Percentiles rank a stretch among this genome's conserved stretches.
These are phyloP conservation scores for Myrica gale DNA, from an alignment of 306 rosid species.

Conservation along the genomic window DNA sequence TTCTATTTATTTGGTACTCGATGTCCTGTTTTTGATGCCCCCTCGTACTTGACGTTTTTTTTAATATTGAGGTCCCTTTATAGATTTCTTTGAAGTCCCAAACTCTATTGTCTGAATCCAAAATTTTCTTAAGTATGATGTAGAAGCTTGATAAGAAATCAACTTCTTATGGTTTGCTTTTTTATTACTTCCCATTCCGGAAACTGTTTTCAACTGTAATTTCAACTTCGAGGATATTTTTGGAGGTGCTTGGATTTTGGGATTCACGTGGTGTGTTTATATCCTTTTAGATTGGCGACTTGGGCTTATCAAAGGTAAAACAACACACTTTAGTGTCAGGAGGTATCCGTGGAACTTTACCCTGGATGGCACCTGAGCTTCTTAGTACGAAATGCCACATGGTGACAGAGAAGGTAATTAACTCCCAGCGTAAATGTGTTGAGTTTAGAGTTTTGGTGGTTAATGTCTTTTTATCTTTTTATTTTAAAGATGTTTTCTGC, in stretches of 20 bases:
- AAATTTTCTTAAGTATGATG: not conserved
- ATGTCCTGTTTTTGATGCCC: not conserved
- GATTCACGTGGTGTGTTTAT: constrained; percentile 26
- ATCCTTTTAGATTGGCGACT: constrained; percentile 81
- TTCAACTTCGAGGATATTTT: not conserved
- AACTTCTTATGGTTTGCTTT: not conserved
- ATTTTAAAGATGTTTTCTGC: constrained; percentile 16
- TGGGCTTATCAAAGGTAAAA: constrained; percentile 96
- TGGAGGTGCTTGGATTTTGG: constrained; percentile 20
- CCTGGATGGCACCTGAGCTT: constrained; percentile 99
- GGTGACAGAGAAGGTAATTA: constrained; percentile 90
- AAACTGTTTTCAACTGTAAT: not conserved
- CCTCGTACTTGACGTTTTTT: not conserved
- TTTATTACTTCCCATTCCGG: not conserved
- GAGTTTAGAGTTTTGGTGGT: constrained; percentile 6
- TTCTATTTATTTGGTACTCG: not conserved
- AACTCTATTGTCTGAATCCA: not conserved
- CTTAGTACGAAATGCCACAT: constrained; percentile 95
- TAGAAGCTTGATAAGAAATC: not conserved
- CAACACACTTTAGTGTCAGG: constrained; percentile 97
- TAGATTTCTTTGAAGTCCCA: not conserved
- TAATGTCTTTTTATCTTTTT: constrained; percentile 1
- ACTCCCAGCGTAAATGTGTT: not conserved
- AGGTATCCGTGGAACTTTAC: constrained; percentile 98
- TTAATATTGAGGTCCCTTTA: not conserved